Evolutionary conservation across 805 yeast species (phyloP).

Genomic region (Metschnikowia cerradonensis): DNA sequence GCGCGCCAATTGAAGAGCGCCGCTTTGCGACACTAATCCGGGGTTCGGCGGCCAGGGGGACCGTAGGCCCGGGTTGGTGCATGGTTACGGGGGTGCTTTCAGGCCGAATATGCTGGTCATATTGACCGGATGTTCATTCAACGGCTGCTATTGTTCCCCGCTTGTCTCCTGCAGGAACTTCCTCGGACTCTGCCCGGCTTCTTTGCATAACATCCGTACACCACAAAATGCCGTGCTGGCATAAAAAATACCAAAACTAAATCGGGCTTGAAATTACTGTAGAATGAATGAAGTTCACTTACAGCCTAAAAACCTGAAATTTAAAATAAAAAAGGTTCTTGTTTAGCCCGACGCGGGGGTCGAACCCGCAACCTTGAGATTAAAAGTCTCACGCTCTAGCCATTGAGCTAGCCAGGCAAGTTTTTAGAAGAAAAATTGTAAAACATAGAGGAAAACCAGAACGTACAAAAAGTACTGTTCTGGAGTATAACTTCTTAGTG

Average conservation of each 20-base stretch:
- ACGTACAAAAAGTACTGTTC: no score
- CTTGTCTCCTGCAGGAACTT: not conserved
- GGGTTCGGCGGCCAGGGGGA: not conserved
- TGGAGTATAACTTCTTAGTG: no score
- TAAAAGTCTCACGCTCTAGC: slow-evolving; percentile 30
- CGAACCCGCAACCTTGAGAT: slow-evolving; percentile 28
- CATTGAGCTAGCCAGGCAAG: slow-evolving; percentile 31
- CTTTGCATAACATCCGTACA: not conserved
- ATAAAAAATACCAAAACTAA: not conserved
- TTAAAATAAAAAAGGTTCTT: not conserved
- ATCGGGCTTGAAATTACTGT: no score
- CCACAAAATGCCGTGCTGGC: not conserved
- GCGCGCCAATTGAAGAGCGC: slow-evolving; percentile 13
- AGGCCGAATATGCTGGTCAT: not conserved
- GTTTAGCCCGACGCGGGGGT: slow-evolving; percentile 18
- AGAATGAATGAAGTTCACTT: no score
- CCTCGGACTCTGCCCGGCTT: not conserved
- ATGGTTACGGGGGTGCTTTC: not conserved
- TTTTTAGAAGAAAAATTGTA: not conserved
- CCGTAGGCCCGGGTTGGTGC: not conserved
- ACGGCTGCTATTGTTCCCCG: no score
- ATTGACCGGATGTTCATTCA: not conserved
- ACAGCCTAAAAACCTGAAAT: not conserved
- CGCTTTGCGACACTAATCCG: not conserved
- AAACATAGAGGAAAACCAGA: rapidly evolving